Evolutionary conservation across 2,329 filamentous ascomycete genomes (phyloP).

Genomic region (Fusarium agapanthi): DNA sequence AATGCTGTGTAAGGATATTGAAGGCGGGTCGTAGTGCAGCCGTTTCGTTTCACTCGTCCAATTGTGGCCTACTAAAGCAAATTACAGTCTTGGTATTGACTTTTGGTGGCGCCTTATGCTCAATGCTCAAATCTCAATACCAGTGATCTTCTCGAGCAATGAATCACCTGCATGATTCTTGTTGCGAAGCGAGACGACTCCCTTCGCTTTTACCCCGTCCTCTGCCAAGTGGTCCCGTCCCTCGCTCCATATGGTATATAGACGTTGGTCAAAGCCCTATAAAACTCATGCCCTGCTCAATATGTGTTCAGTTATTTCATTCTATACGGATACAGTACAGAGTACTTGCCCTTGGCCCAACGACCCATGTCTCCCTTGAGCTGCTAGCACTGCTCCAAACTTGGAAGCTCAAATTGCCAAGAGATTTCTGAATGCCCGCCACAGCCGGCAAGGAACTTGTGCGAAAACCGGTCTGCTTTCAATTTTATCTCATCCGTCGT

Average conservation of each 20-base stretch:
- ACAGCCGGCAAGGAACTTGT: constrained; percentile 10
- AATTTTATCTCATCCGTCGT: constrained; percentile 2
- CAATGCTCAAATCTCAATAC: constrained; percentile 18
- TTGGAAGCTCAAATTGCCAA: constrained; percentile 23
- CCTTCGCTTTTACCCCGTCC: neutral
- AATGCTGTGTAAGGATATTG: constrained; percentile 12
- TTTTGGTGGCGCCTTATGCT: constrained; percentile 20
- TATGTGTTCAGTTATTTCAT: constrained; percentile 13
- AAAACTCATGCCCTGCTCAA: constrained; percentile 3
- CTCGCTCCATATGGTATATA: neutral
- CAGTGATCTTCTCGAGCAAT: neutral
- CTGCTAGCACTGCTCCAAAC: constrained; percentile 15
- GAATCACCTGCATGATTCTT: constrained; percentile 4
- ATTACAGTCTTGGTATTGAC: constrained; percentile 32
- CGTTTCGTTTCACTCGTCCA: constrained; percentile 40
- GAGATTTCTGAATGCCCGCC: constrained; percentile 1
- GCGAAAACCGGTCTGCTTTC: constrained; percentile 5
- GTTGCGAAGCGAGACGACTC: neutral
- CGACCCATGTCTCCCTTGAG: neutral
- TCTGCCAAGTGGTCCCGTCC: neutral
- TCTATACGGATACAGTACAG: neutral
- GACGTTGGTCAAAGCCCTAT: neutral
- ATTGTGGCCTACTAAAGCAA: constrained; percentile 35
- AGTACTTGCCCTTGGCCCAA: constrained; percentile 4
- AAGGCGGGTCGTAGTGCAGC: constrained; percentile 28